These are phyloP conservation scores for Pichia phayaonensis DNA, from an alignment of 805 yeast genomes.

Conservation along the genomic window DNA sequence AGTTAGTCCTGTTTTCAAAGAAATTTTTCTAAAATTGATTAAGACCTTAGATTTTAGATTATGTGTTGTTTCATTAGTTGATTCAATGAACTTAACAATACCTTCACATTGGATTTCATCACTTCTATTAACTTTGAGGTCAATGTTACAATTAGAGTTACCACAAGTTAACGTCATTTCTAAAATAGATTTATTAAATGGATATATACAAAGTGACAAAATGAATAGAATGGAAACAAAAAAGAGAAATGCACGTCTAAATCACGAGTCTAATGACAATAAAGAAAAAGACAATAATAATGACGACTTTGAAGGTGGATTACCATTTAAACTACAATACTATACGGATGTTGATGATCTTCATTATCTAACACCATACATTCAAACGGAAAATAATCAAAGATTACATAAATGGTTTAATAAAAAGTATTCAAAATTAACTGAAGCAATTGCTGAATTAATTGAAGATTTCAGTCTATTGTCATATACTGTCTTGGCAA, in stretches of 20 bases:
- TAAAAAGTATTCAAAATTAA: slow-evolving; percentile 45
- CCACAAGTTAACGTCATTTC: slow-evolving; percentile 93
- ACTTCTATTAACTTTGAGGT: slow-evolving; percentile 68
- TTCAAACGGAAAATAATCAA: slow-evolving; percentile 67
- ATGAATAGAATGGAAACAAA: slow-evolving; percentile 14
- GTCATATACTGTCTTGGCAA: slow-evolving; percentile 79
- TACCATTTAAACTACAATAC: slow-evolving; percentile 77
- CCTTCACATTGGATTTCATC: slow-evolving; percentile 88
- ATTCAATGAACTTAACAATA: slow-evolving; percentile 69
- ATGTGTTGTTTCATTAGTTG: slow-evolving; percentile 82
- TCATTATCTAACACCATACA: slow-evolving; percentile 52
- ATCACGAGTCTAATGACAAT: slow-evolving; percentile 3
- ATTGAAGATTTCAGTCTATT: slow-evolving; percentile 84
- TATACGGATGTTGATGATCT: slow-evolving; percentile 92
- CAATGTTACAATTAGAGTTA: slow-evolving; percentile 87
- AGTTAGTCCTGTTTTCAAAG: slow-evolving; percentile 66
- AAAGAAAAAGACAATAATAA: slow-evolving; percentile 9
- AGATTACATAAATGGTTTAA: slow-evolving; percentile 47
- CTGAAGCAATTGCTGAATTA: slow-evolving; percentile 72
- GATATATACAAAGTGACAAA: slow-evolving; percentile 32
- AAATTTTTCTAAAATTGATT: slow-evolving; percentile 58
- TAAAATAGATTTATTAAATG: slow-evolving; percentile 74
- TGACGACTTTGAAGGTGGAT: slow-evolving; percentile 43
- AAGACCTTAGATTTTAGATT: slow-evolving; percentile 61
- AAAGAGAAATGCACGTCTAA: slow-evolving; percentile 7